Conservation (phyloP, 2,329 filamentous ascomycete genomes). For the Colletotrichum sp. region DNA sequence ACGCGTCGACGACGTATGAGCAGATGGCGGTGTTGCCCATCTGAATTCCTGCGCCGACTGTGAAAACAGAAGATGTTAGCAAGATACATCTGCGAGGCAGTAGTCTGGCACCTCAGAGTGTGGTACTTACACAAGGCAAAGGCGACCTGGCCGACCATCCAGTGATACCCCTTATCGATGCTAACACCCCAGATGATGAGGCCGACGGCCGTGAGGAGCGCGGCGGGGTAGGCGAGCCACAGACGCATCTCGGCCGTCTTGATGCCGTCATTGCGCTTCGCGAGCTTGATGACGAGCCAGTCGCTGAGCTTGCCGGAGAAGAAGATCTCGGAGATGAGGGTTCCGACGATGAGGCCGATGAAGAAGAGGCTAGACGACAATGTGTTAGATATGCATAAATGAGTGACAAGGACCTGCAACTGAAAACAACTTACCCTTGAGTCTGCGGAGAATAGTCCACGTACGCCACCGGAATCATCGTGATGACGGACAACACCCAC, state of each 20-base stretch:
- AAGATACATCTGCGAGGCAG: no score
- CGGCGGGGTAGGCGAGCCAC: conserved; percentile 60
- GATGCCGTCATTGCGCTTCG: conserved; percentile 45
- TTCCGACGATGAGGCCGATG: conserved; percentile 58
- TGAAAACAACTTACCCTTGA: conserved; percentile 41
- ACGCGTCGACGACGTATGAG: conserved; percentile 60
- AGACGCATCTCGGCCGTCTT: conserved; percentile 59
- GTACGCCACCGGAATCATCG: conserved; percentile 58
- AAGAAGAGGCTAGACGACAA: conserved; percentile 46
- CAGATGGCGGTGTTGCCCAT: conserved; percentile 59
- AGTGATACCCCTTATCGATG: conserved; percentile 57
- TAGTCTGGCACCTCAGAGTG: no score
- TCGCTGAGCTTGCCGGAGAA: conserved; percentile 60
- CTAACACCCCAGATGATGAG: conserved; percentile 61
- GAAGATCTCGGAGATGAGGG: conserved; percentile 53
- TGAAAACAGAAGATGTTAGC: neutral
- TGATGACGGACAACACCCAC: conserved; percentile 60
- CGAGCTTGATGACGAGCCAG: conserved; percentile 49
- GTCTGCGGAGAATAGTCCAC: conserved; percentile 49
- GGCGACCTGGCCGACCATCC: conserved; percentile 61
- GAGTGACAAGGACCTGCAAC: neutral
- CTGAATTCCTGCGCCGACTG: conserved; percentile 60
- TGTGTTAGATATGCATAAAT: neutral
- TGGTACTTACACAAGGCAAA: conserved; percentile 53
- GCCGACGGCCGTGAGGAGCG: conserved; percentile 51